Conservation (phyloP, 106 monocot species). For the Acorus gramineus region DNA sequence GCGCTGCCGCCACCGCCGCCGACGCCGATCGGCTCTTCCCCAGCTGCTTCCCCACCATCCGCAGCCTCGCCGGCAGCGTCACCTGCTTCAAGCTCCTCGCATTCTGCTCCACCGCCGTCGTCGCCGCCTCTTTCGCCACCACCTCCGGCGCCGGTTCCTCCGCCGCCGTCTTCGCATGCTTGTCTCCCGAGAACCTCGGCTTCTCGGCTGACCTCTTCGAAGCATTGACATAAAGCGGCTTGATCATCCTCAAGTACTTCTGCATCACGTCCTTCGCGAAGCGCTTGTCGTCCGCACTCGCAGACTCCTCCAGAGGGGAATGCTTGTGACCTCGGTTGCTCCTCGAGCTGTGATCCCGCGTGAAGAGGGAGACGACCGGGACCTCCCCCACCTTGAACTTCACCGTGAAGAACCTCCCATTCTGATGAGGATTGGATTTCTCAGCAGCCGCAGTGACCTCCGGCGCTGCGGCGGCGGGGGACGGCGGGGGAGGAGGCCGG, state of each 20-base stretch:
- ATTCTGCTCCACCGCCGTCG: background rate
- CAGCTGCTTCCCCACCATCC: slow-evolving; percentile 20
- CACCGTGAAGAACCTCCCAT: slow-evolving; percentile 21
- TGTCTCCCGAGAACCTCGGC: slow-evolving; percentile 11
- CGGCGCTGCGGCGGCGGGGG: background rate
- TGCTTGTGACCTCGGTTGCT: slow-evolving; percentile 1
- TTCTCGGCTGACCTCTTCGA: slow-evolving; percentile 33
- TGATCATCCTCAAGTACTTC: slow-evolving; percentile 62
- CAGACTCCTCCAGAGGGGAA: background rate
- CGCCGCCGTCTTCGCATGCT: background rate
- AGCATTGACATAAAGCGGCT: slow-evolving; percentile 44
- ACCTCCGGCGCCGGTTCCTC: background rate
- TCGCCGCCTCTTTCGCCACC: background rate
- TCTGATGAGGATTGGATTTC: slow-evolving; percentile 1
- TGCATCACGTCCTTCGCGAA: slow-evolving; percentile 34
- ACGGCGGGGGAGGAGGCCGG: background rate
- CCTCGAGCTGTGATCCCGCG: slow-evolving; percentile 31
- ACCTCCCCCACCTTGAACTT: slow-evolving; percentile 55
- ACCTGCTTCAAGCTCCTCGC: slow-evolving; percentile 8
- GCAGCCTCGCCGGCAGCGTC: slow-evolving; percentile 18
- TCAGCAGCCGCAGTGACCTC: background rate
- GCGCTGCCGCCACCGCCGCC: slow-evolving; percentile 18
- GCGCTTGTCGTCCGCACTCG: slow-evolving; percentile 15
- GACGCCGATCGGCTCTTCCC: slow-evolving; percentile 51
- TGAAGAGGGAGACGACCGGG: slow-evolving; percentile 51